These are phyloP conservation scores for Diatrype stigma DNA, from an alignment of 2,329 filamentous ascomycete species.

Conservation along the genomic window DNA sequence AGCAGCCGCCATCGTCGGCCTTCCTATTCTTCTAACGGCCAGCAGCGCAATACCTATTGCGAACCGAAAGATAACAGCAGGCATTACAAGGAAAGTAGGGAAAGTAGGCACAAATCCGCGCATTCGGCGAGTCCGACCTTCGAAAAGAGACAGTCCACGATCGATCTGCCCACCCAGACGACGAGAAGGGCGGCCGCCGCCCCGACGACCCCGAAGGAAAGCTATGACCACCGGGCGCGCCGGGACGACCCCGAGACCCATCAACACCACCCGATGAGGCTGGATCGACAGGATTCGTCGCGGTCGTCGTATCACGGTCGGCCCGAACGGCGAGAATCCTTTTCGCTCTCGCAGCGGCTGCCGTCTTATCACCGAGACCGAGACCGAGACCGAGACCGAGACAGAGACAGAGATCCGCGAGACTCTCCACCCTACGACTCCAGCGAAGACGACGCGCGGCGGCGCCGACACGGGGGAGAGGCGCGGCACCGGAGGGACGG, in stretches of 20 bases:
- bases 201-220: slow-evolving; percentile 19
- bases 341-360: slow-evolving; percentile 18
- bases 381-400: too few species aligned
- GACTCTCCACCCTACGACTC: slow-evolving; percentile 18
- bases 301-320: slow-evolving; percentile 12
- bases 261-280: slow-evolving; percentile 15
- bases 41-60: slow-evolving; percentile 17
- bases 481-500: slow-evolving; percentile 17
- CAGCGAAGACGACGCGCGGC: slow-evolving; percentile 26
- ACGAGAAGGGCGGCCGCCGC: too few species aligned
- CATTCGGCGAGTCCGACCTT: slow-evolving; percentile 19
- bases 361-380: too few species aligned
- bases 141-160: slow-evolving; percentile 20
- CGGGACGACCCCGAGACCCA: slow-evolving; percentile 13
- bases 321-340: slow-evolving; percentile 19
- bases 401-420: slow-evolving; percentile 16
- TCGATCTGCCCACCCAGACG: slow-evolving; percentile 19
- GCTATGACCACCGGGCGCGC: slow-evolving; percentile 12
- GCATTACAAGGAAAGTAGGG: too few species aligned
- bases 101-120: slow-evolving; percentile 12
- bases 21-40: slow-evolving; percentile 14
- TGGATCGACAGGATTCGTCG: slow-evolving; percentile 12
- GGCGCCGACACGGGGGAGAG: slow-evolving; percentile 8
- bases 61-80: slow-evolving; percentile 16
- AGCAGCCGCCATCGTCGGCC: slow-evolving; percentile 13